phyloP scores from a whole-genome alignment of 2,329 filamentous ascomycete species.

The Fusarium pseudoanthophilum region DNA sequence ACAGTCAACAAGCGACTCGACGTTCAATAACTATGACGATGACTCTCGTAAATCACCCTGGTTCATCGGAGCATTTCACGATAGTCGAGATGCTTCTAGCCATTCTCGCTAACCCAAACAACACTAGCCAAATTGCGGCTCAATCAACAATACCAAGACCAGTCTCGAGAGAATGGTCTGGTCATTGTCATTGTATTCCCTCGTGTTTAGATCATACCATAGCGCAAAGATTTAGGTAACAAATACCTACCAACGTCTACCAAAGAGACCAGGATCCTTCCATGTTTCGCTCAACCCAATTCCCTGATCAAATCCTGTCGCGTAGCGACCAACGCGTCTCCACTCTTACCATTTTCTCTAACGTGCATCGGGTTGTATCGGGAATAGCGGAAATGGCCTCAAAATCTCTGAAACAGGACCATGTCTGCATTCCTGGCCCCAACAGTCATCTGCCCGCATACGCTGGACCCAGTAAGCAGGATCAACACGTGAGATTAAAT shows the following conservation, averaged over 20 bases:
- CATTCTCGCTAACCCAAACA: not conserved
- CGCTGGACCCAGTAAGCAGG: not conserved
- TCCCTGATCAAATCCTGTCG: not conserved
- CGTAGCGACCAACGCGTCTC: not conserved
- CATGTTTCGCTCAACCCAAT: not conserved
- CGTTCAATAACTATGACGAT: not conserved
- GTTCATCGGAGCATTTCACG: not conserved
- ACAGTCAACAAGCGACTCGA: too few species aligned
- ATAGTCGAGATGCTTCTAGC: not conserved
- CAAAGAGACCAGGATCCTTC: not conserved
- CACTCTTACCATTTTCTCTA: not conserved
- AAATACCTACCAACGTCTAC: not conserved
- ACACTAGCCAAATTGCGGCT: not conserved
- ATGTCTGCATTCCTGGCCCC: not conserved
- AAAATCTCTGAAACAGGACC: not conserved
- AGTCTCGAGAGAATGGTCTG: accelerated
- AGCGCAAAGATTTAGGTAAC: accelerated
- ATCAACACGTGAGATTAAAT: not conserved
- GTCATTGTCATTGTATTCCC: accelerated
- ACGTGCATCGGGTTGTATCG: not conserved
- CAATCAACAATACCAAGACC: not conserved
- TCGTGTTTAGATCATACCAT: not conserved
- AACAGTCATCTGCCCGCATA: not conserved
- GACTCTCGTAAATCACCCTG: not conserved
- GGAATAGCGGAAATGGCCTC: not conserved